A percentile compares a stretch with the other conserved stretches of the same genome.
phyloP scores from a whole-genome alignment of 78 protist species.

The Dictyostelium brefeldianum region DNA sequence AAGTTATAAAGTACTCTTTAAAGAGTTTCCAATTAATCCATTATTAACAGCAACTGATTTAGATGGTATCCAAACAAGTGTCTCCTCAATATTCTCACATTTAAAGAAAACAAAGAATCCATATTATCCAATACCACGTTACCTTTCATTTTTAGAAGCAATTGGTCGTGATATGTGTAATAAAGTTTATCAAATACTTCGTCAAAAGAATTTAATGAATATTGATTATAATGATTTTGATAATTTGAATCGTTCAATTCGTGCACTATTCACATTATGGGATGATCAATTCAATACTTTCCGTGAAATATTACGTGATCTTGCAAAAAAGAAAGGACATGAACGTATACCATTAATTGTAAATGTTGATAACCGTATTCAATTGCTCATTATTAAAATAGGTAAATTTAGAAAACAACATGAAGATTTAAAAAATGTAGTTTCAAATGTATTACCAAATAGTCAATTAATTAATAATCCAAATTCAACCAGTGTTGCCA shows the following conservation, averaged over 20 bases:
- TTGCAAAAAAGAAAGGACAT: constrained; percentile 52
- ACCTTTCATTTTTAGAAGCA: constrained; percentile 72
- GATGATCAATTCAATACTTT: constrained; percentile 73
- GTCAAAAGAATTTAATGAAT: constrained; percentile 36
- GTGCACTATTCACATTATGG: constrained; percentile 69
- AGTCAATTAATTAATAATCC: background rate
- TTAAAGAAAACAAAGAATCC: constrained; percentile 70
- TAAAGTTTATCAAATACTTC: constrained; percentile 68
- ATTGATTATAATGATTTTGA: constrained; percentile 84
- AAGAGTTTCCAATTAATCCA: constrained; percentile 87
- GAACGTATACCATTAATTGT: constrained; percentile 43
- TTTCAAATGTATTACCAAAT: constrained; percentile 62
- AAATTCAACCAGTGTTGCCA: background rate
- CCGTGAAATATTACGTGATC: constrained; percentile 62
- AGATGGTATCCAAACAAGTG: constrained; percentile 44
- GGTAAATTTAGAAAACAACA: constrained; percentile 84
- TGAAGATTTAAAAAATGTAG: constrained; percentile 81
- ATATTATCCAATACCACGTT: constrained; percentile 76
- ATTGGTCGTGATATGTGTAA: constrained; percentile 81
- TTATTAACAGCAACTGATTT: constrained; percentile 80
- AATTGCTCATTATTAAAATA: constrained; percentile 55
- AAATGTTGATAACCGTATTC: constrained; percentile 24
- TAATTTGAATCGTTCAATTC: background rate
- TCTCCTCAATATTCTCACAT: constrained; percentile 71
- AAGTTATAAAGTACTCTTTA: constrained; percentile 77